These are phyloP conservation scores for Fusarium illudens DNA, from an alignment of 2,329 filamentous ascomycete species.

Conservation along the genomic window DNA sequence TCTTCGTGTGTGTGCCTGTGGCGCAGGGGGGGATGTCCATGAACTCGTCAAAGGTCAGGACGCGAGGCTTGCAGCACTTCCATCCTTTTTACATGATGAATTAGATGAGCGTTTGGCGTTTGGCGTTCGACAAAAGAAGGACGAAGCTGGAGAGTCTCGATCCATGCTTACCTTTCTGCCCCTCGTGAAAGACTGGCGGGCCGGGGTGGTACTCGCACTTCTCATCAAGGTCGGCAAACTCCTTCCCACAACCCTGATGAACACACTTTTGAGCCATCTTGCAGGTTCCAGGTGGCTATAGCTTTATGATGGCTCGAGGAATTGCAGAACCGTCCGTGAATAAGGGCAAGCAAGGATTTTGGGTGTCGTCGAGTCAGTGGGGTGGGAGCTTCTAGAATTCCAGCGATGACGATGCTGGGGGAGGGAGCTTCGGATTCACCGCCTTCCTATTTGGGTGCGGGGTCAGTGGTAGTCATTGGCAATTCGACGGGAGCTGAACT, in stretches of 20 bases:
- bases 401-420: conserved; percentile 40
- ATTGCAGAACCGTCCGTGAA: conserved; percentile 1
- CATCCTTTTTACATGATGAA: conserved; percentile 70
- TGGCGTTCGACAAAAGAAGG: too few species aligned
- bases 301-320: conserved; percentile 8
- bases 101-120: conserved; percentile 1
- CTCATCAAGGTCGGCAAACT: conserved; percentile 82
- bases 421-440: conserved; percentile 41
- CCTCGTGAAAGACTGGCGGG: conserved; percentile 95
- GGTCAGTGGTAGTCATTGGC: conserved; percentile 28
- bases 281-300: background rate
- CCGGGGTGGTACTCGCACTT: conserved; percentile 92
- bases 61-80: conserved; percentile 98
- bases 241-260: conserved; percentile 94
- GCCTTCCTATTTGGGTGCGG: conserved; percentile 49
- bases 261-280: conserved; percentile 86
- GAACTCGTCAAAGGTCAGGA: conserved; percentile 98
- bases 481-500: background rate
- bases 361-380: conserved; percentile 37
- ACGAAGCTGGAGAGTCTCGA: background rate
- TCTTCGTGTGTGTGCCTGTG: conserved; percentile 89
- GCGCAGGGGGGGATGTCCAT: conserved; percentile 92
- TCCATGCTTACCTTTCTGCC: conserved; percentile 82
- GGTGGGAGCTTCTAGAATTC: conserved; percentile 55
- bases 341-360: conserved; percentile 11